Evolutionary conservation across 805 yeast genomes (phyloP), one percentile per base, ranked within the genome.

Genomic region (Kodamaea neixiangensis): DNA sequence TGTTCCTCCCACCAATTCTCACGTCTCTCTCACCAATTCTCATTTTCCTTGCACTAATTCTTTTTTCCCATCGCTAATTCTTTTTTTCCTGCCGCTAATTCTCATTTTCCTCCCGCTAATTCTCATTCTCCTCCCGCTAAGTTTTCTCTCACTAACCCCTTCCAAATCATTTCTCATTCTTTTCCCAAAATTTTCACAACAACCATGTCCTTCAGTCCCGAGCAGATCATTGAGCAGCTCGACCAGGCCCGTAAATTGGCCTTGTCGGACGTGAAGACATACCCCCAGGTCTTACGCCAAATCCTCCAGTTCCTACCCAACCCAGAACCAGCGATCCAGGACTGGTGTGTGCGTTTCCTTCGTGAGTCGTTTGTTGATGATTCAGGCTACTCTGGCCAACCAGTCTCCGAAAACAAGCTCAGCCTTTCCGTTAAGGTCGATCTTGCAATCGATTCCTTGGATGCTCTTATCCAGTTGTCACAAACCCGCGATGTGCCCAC

Each of bases 251-350:
- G 66, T 25, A 60, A 62, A 19, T 59, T 69, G 45, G 77, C 76
- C 3, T 60, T 66, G 37, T 51, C 66, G 17, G 64, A 60, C 46
- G 58, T 57, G 5, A 65, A 61, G 29, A 62, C 68, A n/a, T 68
- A 70, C 53, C 72, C 75, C 5, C 76, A 71, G 54, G 77, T 74
- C 33, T 63, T 77, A n/a, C 72, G 76, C 39, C 77, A 73, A 47
- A 69, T 75, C 44, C 62, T 75, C 44, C 69, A 68, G 49, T 69
- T 74, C 53, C 63, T 64, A 21, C 60, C 60, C 29, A 68, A 71
- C 56, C 71, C 72, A 7, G 72, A 70, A 45, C 44, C 62, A 18
- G 51, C 54, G 13, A 65, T 76, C 21, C 72, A 73, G 54, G 50
- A 58, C 46, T 76, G 80, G 80, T 72, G 77, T 55, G 64, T 75